phyloP scores from a whole-genome alignment of 495 filamentous ascomycete genomes.

The Letharia columbiana region DNA sequence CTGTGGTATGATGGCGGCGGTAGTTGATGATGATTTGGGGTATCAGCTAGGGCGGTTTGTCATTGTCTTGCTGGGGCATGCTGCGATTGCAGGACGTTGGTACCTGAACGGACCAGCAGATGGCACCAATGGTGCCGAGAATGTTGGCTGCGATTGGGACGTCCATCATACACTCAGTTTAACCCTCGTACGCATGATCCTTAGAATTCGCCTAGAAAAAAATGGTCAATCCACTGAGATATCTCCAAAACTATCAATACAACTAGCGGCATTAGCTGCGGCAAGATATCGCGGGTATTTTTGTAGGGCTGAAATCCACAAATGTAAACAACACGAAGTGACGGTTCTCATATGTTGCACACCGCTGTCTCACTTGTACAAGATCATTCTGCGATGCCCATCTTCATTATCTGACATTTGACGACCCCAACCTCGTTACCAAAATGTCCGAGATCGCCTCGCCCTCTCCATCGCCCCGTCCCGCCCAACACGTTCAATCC shows the following conservation, averaged over 20 bases:
- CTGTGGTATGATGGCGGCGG: conserved; percentile 48
- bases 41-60: conserved; percentile 33
- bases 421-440: too few species aligned
- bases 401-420: background rate
- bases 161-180: background rate
- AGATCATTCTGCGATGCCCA: background rate
- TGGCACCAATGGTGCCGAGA: conserved; percentile 18
- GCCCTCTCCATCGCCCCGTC: conserved; percentile 12
- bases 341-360: background rate
- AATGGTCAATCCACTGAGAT: background rate
- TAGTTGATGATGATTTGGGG: conserved; percentile 60
- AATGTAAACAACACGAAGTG: conserved; percentile 18
- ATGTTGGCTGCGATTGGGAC: conserved; percentile 19
- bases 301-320: conserved; percentile 2
- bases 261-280: background rate
- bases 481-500: conserved; percentile 9
- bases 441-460: conserved; percentile 1
- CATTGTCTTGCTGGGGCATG: background rate
- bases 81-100: background rate
- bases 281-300: conserved; percentile 6
- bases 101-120: conserved; percentile 48
- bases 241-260: background rate
- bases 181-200: background rate
- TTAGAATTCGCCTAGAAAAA: background rate
- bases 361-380: background rate